phyloP scores from a whole-genome alignment of 2,329 filamentous ascomycete species.

The Fusarium paranaense region DNA sequence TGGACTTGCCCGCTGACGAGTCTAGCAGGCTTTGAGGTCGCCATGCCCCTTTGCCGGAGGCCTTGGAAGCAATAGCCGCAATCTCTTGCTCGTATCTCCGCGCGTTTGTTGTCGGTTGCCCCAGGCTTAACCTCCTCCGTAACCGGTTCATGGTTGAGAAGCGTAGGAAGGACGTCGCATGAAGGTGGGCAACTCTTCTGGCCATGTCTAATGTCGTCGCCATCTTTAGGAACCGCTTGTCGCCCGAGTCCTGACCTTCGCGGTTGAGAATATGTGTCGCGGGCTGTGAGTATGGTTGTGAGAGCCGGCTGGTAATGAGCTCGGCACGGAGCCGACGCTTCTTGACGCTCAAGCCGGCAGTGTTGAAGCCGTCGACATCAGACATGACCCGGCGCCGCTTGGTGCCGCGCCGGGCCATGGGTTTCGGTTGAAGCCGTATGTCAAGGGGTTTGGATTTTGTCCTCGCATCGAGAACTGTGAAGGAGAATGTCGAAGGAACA shows the following conservation, averaged over 20 bases:
- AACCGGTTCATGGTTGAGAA: conserved; percentile 75
- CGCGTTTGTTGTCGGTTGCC: conserved; percentile 45
- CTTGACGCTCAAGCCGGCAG: conserved; percentile 66
- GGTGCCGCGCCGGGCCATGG: conserved; percentile 28
- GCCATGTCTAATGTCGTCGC: conserved; percentile 55
- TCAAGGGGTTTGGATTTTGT: conserved; percentile 15
- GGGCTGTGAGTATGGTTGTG: conserved; percentile 75
- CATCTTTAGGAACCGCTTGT: conserved; percentile 62
- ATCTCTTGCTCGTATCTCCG: conserved; percentile 45
- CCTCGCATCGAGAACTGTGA: conserved; percentile 15
- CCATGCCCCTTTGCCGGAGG: conserved; percentile 35
- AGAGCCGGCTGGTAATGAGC: conserved; percentile 77
- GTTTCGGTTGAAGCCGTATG: conserved; percentile 8
- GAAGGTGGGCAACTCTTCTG: conserved; percentile 56
- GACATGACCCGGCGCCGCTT: conserved; percentile 66
- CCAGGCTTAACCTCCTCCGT: conserved; percentile 56
- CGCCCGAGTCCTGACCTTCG: conserved; percentile 58
- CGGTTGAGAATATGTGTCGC: conserved; percentile 77
- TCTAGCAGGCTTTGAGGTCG: conserved; percentile 38
- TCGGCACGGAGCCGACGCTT: conserved; percentile 73
- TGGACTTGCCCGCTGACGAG: conserved; percentile 33
- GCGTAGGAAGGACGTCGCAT: conserved; percentile 67
- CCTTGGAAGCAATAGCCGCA: conserved; percentile 33
- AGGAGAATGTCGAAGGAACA: conserved; percentile 20
- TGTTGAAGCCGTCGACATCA: conserved; percentile 70